A percentile compares a stretch with the other conserved stretches of the same genome.
phyloP scores from a whole-genome alignment of 768 basidiomycete genomes.

The Pleurotus tuoliensis region DNA sequence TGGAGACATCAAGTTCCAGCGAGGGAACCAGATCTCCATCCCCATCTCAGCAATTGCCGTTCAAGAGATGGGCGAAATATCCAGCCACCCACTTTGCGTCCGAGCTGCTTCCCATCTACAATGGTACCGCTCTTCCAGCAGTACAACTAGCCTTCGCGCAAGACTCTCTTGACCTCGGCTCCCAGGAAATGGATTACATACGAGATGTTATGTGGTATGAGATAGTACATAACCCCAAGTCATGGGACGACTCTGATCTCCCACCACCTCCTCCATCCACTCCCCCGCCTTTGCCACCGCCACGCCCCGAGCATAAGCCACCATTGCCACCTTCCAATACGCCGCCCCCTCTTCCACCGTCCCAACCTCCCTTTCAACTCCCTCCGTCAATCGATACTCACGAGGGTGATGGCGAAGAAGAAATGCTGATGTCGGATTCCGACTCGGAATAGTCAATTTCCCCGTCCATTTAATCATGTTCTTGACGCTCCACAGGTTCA shows the following conservation, averaged over 20 bases:
- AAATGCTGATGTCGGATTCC: constrained; percentile 35
- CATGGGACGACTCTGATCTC: constrained; percentile 23
- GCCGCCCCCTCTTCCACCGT: constrained; percentile 14
- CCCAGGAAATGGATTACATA: not conserved
- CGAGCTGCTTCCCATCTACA: constrained; percentile 50
- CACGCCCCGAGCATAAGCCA: constrained; percentile 13
- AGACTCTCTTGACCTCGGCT: constrained; percentile 25
- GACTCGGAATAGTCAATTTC: not conserved
- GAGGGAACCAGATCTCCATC: not conserved
- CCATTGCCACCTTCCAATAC: constrained; percentile 9
- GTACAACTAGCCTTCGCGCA: constrained; percentile 5
- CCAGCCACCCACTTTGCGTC: constrained; percentile 58
- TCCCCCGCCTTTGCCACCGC: constrained; percentile 9
- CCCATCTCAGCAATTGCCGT: not conserved
- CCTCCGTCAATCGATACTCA: not conserved
- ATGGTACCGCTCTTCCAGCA: constrained; percentile 23
- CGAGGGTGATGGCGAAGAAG: constrained; percentile 17
- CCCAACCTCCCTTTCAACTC: constrained; percentile 8
- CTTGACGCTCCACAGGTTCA: too few species aligned
- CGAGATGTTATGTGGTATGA: constrained; percentile 22
- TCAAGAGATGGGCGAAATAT: constrained; percentile 57
- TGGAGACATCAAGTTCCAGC: not conserved
- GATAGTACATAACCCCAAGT: constrained; percentile 32
- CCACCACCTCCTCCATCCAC: constrained; percentile 9
- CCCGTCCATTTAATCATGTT: too few species aligned